Evolutionary conservation across 441 rosid genomes (phyloP).

Genomic region (Hura crepitans): DNA sequence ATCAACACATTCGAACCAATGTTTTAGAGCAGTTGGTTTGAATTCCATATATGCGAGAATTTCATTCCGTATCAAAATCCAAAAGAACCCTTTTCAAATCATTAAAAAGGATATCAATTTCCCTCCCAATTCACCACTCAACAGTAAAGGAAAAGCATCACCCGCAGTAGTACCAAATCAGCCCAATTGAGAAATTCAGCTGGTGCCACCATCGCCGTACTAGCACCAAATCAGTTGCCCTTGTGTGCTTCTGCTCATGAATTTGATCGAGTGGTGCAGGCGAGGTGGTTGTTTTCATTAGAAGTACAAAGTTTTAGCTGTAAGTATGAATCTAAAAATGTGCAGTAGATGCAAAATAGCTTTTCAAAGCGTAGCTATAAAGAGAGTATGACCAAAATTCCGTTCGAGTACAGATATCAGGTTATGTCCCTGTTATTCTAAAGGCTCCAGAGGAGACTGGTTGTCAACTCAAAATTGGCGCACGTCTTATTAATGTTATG

Average conservation of each 20-base stretch:
- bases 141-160: conserved; percentile 48
- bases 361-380: background rate
- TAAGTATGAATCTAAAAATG: too few relatives aligned
- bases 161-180: conserved; percentile 40
- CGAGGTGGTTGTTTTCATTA: conserved; percentile 10
- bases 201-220: conserved; percentile 51
- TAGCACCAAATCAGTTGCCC: conserved; percentile 63
- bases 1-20: too few relatives aligned
- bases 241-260: conserved; percentile 66
- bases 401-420: conserved; percentile 40
- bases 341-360: too few relatives aligned
- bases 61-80: conserved; percentile 36
- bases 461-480: conserved; percentile 39
- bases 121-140: conserved; percentile 36
- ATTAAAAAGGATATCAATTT: conserved; percentile 30
- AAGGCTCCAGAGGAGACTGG: conserved; percentile 57
- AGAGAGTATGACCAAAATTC: conserved; percentile 1
- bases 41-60: too few relatives aligned
- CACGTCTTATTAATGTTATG: background rate
- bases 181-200: conserved; percentile 49
- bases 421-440: conserved; percentile 50
- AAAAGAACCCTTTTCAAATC: conserved; percentile 44
- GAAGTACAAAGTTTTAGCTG: too few relatives aligned
- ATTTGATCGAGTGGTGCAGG: conserved; percentile 67
- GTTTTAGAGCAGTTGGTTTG: too few relatives aligned